Conservation (phyloP, 2,329 filamentous ascomycete species). For the Metarhizium robertsii region DNA sequence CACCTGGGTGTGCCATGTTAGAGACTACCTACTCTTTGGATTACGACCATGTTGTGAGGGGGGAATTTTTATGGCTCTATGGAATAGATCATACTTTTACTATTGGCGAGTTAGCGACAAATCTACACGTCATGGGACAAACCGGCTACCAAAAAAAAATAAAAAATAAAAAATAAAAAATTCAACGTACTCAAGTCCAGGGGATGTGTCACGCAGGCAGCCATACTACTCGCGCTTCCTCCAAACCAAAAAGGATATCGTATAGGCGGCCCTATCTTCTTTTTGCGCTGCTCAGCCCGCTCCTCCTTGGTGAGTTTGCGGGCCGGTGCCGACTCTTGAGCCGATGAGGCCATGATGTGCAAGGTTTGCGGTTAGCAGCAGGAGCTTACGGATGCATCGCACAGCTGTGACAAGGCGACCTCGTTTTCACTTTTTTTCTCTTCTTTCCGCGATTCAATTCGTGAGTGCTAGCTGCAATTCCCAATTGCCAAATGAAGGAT, state of each 20-base stretch:
- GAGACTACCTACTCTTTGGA: too few relatives aligned
- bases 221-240: slow-evolving; percentile 86
- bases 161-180: neutral
- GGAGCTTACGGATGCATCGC: slow-evolving; percentile 1
- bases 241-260: slow-evolving; percentile 92
- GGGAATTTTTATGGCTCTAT: neutral
- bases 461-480: neutral
- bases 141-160: too few relatives aligned
- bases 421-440: neutral
- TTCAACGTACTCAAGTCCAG: slow-evolving; percentile 69
- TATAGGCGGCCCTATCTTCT: slow-evolving; percentile 29
- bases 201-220: slow-evolving; percentile 85
- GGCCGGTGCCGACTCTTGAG: slow-evolving; percentile 3
- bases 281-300: slow-evolving; percentile 15
- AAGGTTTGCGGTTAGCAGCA: neutral
- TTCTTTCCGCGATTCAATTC: neutral
- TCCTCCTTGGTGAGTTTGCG: slow-evolving; percentile 8
- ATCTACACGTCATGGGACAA: neutral
- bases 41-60: too few relatives aligned
- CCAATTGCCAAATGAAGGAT: neutral
- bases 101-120: neutral
- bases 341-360: slow-evolving; percentile 12
- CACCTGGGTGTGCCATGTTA: slow-evolving; percentile 44
- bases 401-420: neutral
- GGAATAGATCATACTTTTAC: slow-evolving; percentile 7